Evolutionary conservation across 345 rosid species (phyloP), one percentile per base, ranked within the genome.

Genomic region (Arabidopsis thaliana): DNA sequence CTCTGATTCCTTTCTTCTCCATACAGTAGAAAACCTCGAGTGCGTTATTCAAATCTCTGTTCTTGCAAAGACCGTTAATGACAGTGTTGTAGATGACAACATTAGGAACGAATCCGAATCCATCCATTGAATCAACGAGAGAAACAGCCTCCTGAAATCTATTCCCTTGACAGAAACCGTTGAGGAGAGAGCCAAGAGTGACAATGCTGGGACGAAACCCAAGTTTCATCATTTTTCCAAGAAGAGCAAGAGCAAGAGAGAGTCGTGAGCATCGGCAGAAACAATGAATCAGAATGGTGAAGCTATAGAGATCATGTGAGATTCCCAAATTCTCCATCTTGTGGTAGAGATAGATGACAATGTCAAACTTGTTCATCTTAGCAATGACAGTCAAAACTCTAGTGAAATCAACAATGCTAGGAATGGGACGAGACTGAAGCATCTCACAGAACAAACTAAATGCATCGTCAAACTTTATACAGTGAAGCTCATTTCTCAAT

Each of bases 191-290:
- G 22, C 69, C 73, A 34, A 76, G 68, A 0, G 79, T 76, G 60
- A 69, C 56, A 60, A 69, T 61, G 69, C 48, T 60, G 1, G 74
- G 79, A 42, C 51, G 22, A 52, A 38, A 42, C 3, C 79, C 80
- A 13, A 76, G 69, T 2, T 76, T 68, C 57, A 62, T 33, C 74
- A 76, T 76, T 37, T 68, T 67, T 4, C 62, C 79, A n/a, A 75
- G 66, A n/a, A 67, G 7, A 48, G 72, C 40, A 0, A 66, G 22
- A 55, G 72, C 72, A 8, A 74, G 59, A 13, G 72, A 67, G 53
- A 75, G 63, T 0, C 48, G 25, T 60, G 74, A 68, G 32, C 73
- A 68, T 37, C 46, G 49, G 11, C 74, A 68, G 69, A 60, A 34
- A 60, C 73, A 75, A 48, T 67, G 41, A 3, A 75, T 51, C 69